Conservation (phyloP, 202 grass and related monocot species). For the Hordeum pubiflorum region DNA sequence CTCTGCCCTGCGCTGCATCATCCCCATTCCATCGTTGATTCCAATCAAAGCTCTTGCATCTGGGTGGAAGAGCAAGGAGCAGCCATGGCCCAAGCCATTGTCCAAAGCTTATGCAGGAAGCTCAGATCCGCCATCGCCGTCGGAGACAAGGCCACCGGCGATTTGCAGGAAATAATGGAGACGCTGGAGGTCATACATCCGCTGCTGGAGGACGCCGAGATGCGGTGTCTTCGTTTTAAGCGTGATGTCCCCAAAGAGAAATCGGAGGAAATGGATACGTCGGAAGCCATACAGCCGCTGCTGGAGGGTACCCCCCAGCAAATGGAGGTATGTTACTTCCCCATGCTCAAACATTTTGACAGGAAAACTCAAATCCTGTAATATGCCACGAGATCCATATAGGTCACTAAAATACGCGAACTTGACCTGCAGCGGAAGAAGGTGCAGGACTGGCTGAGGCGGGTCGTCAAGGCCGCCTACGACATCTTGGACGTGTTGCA, state of each 20-base stretch:
- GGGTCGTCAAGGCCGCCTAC: too few relatives aligned
- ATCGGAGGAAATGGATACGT: too few relatives aligned
- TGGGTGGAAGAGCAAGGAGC: neutral
- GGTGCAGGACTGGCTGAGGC: too few relatives aligned
- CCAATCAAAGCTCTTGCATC: neutral
- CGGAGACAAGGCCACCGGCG: neutral
- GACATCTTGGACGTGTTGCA: too few relatives aligned
- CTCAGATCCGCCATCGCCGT: neutral
- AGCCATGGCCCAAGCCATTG: neutral
- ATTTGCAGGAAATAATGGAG: neutral
- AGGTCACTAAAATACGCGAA: too few relatives aligned
- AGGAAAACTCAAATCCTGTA: too few relatives aligned
- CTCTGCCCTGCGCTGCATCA: neutral
- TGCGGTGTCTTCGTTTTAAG: neutral
- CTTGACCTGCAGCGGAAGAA: too few relatives aligned
- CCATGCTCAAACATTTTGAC: too few relatives aligned
- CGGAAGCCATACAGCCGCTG: too few relatives aligned
- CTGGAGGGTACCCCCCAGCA: too few relatives aligned
- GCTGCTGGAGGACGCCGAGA: neutral
- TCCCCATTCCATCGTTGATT: fast-evolving
- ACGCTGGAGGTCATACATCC: neutral
- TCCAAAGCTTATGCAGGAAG: neutral
- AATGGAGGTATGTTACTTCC: too few relatives aligned
- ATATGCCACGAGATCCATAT: too few relatives aligned
- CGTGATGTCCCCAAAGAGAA: neutral